Evolutionary conservation across 148 eudicot species (phyloP), one percentile per base, ranked within the genome.

Genomic region (Cornus florida): DNA sequence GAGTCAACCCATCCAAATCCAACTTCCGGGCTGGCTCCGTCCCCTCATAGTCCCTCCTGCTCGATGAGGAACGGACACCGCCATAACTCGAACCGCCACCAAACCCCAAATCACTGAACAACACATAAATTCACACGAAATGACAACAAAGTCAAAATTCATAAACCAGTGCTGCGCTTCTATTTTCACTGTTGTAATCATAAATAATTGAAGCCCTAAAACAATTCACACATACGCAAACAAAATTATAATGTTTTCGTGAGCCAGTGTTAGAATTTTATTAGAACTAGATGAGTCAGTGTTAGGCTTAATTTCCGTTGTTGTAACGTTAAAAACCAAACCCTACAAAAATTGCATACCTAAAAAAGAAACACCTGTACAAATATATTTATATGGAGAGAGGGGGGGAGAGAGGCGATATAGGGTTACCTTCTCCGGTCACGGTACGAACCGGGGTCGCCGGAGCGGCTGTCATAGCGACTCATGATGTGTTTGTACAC

Each of bases 401-500:
- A 53, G 59, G 12, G 59, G 12, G 59, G 12, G 75, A 59, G 66
- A 50, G 57, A 33, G 8, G 20, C 7, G 50, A 17, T 75, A 71
- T 56, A 77, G 82, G 79, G 83, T 81, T 87, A 95, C 98, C 91
- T 92, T 85, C 92, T 89, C 38, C 98, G 94, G 82, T 93, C 98
- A 81, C 97, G 98, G 84, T 95, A 95, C 10, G 98, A 95, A 11
- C 84, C 67, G 69, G 98, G 97, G 84, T 95, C 98, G 78, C 88
- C 83, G 70, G 97, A 77, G 72, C 98, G 98, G 77, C 93, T 86
- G 83, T 95, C 98, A 89, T 90, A 91, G 75, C 94, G 96, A 80
- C 97, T 95, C 98, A 95, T 95, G 56, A 53, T 16, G 59, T 16
- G 59, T 53, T 3, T 53, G 59, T 53, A 12, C 6, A 6, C 8